phyloP scores from a whole-genome alignment of 2,329 filamentous ascomycete genomes.

The Aspergillus calidoustus region DNA sequence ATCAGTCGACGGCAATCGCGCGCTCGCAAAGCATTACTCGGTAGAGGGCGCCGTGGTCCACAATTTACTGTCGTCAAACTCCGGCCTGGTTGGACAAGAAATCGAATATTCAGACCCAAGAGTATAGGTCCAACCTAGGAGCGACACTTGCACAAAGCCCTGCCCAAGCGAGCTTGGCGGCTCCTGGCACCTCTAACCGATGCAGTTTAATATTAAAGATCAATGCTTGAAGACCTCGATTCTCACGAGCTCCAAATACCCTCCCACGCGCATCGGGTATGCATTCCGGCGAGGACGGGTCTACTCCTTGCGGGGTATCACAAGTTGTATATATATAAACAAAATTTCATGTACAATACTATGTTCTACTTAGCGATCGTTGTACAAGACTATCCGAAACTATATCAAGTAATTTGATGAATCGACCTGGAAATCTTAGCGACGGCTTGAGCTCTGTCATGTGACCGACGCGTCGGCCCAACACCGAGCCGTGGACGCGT shows the following conservation, averaged over 20 bases:
- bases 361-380: too few species aligned
- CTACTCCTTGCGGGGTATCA: too few species aligned
- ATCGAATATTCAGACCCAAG: background rate
- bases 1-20: constrained; percentile 43
- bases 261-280: too few species aligned
- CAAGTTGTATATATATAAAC: too few species aligned
- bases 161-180: background rate
- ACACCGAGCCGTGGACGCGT: constrained; percentile 32
- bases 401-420: too few species aligned
- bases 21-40: background rate
- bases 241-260: too few species aligned
- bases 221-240: too few species aligned
- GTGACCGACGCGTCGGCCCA: background rate
- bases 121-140: background rate
- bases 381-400: too few species aligned
- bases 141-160: background rate
- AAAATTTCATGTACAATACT: too few species aligned
- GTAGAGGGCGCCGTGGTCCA: background rate
- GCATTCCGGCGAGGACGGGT: too few species aligned
- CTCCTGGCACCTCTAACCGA: too few species aligned
- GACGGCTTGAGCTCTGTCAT: constrained; percentile 5
- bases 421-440: background rate
- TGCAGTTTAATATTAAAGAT: too few species aligned
- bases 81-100: background rate
- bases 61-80: background rate